Base-by-base conservation (phyloP, 2,329 filamentous ascomycete species). In the Diatrype stigma region DNA sequence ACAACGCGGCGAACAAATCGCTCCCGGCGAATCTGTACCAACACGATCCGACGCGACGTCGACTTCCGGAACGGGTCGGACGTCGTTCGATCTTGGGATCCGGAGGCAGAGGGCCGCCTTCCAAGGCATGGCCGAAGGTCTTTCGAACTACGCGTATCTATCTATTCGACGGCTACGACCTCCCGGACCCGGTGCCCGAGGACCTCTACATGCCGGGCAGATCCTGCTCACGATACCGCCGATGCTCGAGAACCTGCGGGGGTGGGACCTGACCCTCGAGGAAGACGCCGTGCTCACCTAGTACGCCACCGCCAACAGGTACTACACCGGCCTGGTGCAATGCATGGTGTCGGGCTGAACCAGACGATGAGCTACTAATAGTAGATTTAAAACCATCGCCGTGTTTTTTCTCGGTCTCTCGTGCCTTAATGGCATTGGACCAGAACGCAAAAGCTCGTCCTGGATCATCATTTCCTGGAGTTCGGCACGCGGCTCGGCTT, bases 61-160 rank as follows among this genome's bases (percentile, higher is more conserved):
- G 47, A 49, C 38, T 49, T 49, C 19, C 38, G 47, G 22, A 42
- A 49, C 35, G 47, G 47, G 11, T 34, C 40, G 8, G 32, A 10
- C n/a, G 47, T 49, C n/a, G 26, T 30, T 17, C 47, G 26, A 3
- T 17, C 11, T 6, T 11, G 34, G 17, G 26, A 26, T 47, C 32
- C 8, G 5, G 37, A 21, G 10, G 10, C 37, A 19, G 37, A 19
- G n/a, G n/a, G n/a, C n/a, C 10, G 16, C 37, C 6, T 42, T 42
- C n/a, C 6, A 19, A 7, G 10, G 37, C 5, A 12, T 22, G 19
- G 37, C 37, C 4, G 37, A 22, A 21, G 17, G 11, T 7, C 8
- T 42, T 5, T 19, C 37, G 5, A 19, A n/a, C 3, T 42, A 19
- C 17, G 8, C 19, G 8, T 42, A 22, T 21, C 16, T 42, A 22